phyloP scores from a whole-genome alignment of 2,329 filamentous ascomycete species.

The Alternaria consortialis region DNA sequence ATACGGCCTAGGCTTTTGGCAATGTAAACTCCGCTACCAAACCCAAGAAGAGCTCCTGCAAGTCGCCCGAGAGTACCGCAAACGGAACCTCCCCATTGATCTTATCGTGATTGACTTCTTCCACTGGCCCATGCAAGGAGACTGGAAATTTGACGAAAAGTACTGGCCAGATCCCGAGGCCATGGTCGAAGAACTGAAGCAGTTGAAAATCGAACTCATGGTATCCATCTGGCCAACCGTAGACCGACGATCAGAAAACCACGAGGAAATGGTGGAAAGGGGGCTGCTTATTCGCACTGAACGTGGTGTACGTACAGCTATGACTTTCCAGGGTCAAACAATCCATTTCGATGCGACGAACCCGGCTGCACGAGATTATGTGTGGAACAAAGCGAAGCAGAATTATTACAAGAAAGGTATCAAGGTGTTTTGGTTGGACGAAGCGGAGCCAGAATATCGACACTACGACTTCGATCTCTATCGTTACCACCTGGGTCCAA shows the following conservation, averaged over 20 bases:
- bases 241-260: slow-evolving; percentile 67
- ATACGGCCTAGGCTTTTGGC: slow-evolving; percentile 74
- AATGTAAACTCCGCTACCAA: slow-evolving; percentile 72
- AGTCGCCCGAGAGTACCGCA: slow-evolving; percentile 68
- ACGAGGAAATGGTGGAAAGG: slow-evolving; percentile 67
- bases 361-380: slow-evolving; percentile 64
- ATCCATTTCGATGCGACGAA: slow-evolving; percentile 72
- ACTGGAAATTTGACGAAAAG: slow-evolving; percentile 71
- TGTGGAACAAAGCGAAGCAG: slow-evolving; percentile 67
- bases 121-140: slow-evolving; percentile 72
- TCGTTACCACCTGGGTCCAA: slow-evolving; percentile 65
- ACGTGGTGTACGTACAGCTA: slow-evolving; percentile 65
- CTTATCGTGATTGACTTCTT: slow-evolving; percentile 75
- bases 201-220: slow-evolving; percentile 70
- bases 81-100: slow-evolving; percentile 66
- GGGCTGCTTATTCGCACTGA: slow-evolving; percentile 69
- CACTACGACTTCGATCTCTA: slow-evolving; percentile 74
- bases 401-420: slow-evolving; percentile 72
- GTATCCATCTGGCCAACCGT: slow-evolving; percentile 76
- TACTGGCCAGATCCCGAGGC: slow-evolving; percentile 74
- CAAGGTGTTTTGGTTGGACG: slow-evolving; percentile 73
- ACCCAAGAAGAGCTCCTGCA: slow-evolving; percentile 70
- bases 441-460: slow-evolving; percentile 72
- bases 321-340: slow-evolving; percentile 68
- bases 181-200: slow-evolving; percentile 69